phyloP scores from a whole-genome alignment of 768 basidiomycete genomes.

The Kwoniella newhampshirensis region DNA sequence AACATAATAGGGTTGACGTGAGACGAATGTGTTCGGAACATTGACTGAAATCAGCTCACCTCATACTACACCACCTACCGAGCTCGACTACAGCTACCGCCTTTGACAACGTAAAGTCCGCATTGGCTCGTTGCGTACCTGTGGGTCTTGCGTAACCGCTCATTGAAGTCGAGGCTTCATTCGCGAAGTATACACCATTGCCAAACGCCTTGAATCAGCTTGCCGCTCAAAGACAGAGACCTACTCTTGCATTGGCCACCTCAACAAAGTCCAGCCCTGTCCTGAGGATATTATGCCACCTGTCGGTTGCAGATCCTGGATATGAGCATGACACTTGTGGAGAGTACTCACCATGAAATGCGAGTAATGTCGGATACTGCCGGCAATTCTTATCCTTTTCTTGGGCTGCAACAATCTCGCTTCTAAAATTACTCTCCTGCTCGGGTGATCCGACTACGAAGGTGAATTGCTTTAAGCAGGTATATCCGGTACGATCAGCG shows the following conservation, averaged over 20 bases:
- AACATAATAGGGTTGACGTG: constrained; percentile 29
- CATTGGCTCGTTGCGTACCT: constrained; percentile 19
- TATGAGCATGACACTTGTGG: not conserved
- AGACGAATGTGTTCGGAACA: constrained; percentile 29
- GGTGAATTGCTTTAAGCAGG: constrained; percentile 32
- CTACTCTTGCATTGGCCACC: constrained; percentile 26
- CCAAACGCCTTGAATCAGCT: constrained; percentile 28
- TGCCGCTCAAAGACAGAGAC: not conserved
- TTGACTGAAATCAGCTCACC: constrained; percentile 22
- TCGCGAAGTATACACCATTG: constrained; percentile 39
- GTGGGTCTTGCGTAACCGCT: constrained; percentile 6
- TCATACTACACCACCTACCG: constrained; percentile 7
- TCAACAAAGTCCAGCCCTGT: constrained; percentile 35
- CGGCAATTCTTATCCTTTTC: constrained; percentile 2
- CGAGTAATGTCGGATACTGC: constrained; percentile 31
- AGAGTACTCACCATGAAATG: constrained; percentile 27
- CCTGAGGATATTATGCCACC: constrained; percentile 42
- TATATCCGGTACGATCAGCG: not conserved
- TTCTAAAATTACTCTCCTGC: constrained; percentile 31
- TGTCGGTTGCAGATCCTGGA: constrained; percentile 24
- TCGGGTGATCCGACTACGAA: constrained; percentile 39
- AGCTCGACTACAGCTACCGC: constrained; percentile 32
- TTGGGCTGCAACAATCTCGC: constrained; percentile 27
- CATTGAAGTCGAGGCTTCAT: constrained; percentile 26
- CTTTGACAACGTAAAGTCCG: constrained; percentile 23